phyloP scores from a whole-genome alignment of 2,329 filamentous ascomycete species.

The Penicillium sp. region DNA sequence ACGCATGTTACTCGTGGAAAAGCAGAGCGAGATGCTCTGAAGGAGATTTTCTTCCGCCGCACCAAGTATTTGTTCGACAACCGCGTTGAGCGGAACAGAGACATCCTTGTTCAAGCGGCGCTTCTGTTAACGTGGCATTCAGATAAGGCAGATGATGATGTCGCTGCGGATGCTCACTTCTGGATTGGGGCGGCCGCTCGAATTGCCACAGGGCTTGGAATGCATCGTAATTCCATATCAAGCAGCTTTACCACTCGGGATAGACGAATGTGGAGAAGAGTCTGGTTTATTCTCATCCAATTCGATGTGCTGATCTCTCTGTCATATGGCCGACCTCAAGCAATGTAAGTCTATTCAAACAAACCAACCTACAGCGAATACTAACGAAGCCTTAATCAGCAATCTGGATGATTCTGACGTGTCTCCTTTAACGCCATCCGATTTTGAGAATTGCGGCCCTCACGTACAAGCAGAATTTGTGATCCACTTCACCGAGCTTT shows the following conservation, averaged over 20 bases:
- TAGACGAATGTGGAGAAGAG: slow-evolving; percentile 43
- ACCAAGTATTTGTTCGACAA: slow-evolving; percentile 54
- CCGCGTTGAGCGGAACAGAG: slow-evolving; percentile 53
- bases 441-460: slow-evolving; percentile 49
- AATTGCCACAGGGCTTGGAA: slow-evolving; percentile 53
- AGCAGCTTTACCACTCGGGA: slow-evolving; percentile 42
- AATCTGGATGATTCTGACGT: slow-evolving; percentile 53
- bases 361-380: not conserved
- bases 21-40: slow-evolving; percentile 44
- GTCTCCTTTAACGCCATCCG: slow-evolving; percentile 41
- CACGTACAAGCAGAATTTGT: slow-evolving; percentile 46
- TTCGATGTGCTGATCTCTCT: slow-evolving; percentile 45
- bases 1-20: slow-evolving; percentile 48
- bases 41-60: slow-evolving; percentile 51
- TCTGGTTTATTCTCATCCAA: slow-evolving; percentile 46
- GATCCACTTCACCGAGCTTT: slow-evolving; percentile 50
- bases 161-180: slow-evolving; percentile 51
- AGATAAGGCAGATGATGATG: slow-evolving; percentile 52
- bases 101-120: slow-evolving; percentile 53
- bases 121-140: slow-evolving; percentile 56
- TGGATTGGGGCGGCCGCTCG: slow-evolving; percentile 54
- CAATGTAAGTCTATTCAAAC: slow-evolving; percentile 39
- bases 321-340: slow-evolving; percentile 51
- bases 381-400: slow-evolving; percentile 20
- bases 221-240: slow-evolving; percentile 47